These are phyloP conservation scores for Candida corydali DNA, from an alignment of 805 yeast species.

Conservation along the genomic window DNA sequence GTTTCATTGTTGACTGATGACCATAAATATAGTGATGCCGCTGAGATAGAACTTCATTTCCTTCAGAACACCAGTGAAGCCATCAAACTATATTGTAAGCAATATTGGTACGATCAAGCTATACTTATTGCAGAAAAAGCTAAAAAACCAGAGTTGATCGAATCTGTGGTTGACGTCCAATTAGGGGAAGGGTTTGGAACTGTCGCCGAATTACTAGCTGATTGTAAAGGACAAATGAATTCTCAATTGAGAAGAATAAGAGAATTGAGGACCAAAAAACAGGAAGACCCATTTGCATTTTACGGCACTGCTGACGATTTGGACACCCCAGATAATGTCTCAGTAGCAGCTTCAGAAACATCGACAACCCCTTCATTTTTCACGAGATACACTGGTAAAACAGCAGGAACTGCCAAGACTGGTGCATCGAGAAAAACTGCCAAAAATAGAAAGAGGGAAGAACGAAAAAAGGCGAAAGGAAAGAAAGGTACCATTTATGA, in stretches of 20 bases:
- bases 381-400: slow-evolving; percentile 95
- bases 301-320: slow-evolving; percentile 58
- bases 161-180: slow-evolving; percentile 62
- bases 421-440: slow-evolving; percentile 92
- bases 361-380: slow-evolving; percentile 90
- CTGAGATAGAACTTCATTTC: slow-evolving; percentile 63
- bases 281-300: slow-evolving; percentile 79
- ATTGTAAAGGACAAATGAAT: slow-evolving; percentile 77
- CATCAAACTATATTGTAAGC: slow-evolving; percentile 65
- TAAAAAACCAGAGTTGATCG: slow-evolving; percentile 43
- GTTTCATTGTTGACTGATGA: slow-evolving; percentile 59
- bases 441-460: slow-evolving; percentile 91
- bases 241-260: slow-evolving; percentile 83
- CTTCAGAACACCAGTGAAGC: slow-evolving; percentile 61
- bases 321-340: slow-evolving; percentile 88
- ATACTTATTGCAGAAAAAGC: slow-evolving; percentile 56
- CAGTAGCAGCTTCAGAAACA: slow-evolving; percentile 91
- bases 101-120: slow-evolving; percentile 72
- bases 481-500: slow-evolving; percentile 97
- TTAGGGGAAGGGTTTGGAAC: slow-evolving; percentile 85
- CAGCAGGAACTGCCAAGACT: slow-evolving; percentile 92
- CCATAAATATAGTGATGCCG: slow-evolving; percentile 76
- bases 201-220: slow-evolving; percentile 87
- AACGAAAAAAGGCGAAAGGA: slow-evolving; percentile 93
- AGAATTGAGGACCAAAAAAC: slow-evolving; percentile 79